Percentiles rank a stretch among this genome's conserved stretches.
Conservation (phyloP, 352 stramenopile species). For the Phytophthora multivora region DNA sequence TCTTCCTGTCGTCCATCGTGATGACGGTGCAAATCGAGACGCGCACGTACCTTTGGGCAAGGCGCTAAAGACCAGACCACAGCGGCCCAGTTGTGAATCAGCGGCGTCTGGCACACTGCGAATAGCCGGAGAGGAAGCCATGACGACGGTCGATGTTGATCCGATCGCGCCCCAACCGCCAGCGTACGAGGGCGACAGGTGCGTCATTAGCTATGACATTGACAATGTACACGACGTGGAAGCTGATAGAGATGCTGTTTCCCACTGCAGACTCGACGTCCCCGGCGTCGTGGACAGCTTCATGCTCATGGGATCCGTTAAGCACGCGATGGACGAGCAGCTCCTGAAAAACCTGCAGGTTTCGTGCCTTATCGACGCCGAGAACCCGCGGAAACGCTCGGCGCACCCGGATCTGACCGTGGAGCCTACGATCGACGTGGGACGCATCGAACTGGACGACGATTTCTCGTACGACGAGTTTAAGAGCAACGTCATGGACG, state of each 20-base stretch:
- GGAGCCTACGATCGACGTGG: conserved; percentile 36
- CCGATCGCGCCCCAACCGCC: conserved; percentile 3
- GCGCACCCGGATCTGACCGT: conserved; percentile 17
- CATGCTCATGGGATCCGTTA: conserved; percentile 65
- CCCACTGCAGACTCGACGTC: conserved; percentile 54
- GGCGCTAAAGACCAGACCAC: conserved; percentile 25
- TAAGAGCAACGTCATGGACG: conserved; percentile 40
- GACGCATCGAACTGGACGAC: conserved; percentile 65
- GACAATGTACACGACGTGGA: neutral
- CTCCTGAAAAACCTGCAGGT: conserved; percentile 66
- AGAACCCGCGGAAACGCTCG: conserved; percentile 66
- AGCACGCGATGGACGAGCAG: conserved; percentile 55
- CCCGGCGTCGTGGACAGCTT: conserved; percentile 59
- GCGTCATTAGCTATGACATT: neutral
- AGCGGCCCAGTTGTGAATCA: conserved; percentile 21
- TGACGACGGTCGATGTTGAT: conserved; percentile 29
- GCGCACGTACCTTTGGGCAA: conserved; percentile 24
- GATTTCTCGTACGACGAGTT: conserved; percentile 69
- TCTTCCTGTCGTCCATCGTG: conserved; percentile 27
- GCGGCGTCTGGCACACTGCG: conserved; percentile 10
- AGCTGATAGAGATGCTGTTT: conserved; percentile 4
- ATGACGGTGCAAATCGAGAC: conserved; percentile 24
- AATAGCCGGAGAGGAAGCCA: conserved; percentile 22
- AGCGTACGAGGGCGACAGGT: conserved; percentile 27
- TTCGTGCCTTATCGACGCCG: conserved; percentile 54